phyloP scores from a whole-genome alignment of 495 filamentous ascomycete species.

The Wilcoxina mikolae region DNA sequence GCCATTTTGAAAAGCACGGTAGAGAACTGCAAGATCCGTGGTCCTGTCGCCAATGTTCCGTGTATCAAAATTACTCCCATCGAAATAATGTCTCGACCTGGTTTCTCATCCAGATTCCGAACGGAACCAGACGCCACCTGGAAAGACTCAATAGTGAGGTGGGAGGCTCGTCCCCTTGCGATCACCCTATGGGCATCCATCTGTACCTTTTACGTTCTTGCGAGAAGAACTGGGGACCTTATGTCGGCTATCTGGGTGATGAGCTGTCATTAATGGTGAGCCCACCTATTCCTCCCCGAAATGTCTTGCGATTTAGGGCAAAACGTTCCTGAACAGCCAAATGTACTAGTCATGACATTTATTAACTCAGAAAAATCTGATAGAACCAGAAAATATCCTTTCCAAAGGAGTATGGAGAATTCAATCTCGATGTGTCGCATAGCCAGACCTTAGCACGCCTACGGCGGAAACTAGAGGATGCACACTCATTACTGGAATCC shows the following conservation, averaged over 20 bases:
- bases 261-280: neutral
- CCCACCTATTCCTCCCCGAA: neutral
- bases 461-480: neutral
- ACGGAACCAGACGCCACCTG: neutral
- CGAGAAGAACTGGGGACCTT: conserved; percentile 5
- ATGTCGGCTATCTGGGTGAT: neutral
- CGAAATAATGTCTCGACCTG: conserved; percentile 2
- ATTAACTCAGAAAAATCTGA: neutral
- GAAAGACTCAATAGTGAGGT: neutral
- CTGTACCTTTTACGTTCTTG: neutral
- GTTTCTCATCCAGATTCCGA: conserved; percentile 2
- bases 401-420: neutral
- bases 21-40: conserved; percentile 24
- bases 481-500: neutral
- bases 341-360: too few relatives aligned
- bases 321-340: too few relatives aligned
- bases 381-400: neutral
- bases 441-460: neutral
- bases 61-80: conserved; percentile 20
- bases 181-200: conserved; percentile 4
- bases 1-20: conserved; percentile 21
- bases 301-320: too few relatives aligned
- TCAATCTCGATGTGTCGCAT: neutral
- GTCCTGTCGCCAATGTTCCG: conserved; percentile 26
- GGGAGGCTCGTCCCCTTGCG: neutral